phyloP scores from a whole-genome alignment of 176 grass and related monocot genomes.

The Triticum turgidum region DNA sequence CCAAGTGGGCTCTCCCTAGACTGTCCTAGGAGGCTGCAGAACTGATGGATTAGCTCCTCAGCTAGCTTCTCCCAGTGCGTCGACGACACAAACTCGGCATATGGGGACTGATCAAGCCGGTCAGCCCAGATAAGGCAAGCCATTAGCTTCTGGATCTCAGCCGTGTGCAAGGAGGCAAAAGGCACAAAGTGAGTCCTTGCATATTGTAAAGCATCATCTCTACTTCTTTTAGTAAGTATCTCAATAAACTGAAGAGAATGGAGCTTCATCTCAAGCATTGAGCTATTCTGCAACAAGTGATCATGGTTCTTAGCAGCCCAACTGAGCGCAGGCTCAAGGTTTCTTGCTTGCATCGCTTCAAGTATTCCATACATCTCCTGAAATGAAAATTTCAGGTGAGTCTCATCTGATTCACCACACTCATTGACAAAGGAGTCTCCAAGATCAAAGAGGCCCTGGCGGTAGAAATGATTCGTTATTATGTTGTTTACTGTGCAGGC shows the following conservation, averaged over 20 bases:
- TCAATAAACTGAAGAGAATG: slow-evolving; percentile 78
- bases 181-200: slow-evolving; percentile 55
- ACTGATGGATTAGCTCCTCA: slow-evolving; percentile 63
- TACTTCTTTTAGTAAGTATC: slow-evolving; percentile 57
- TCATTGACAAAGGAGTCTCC: slow-evolving; percentile 64
- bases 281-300: slow-evolving; percentile 55
- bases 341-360: slow-evolving; percentile 64
- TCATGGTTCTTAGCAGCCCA: slow-evolving; percentile 75
- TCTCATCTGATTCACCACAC: slow-evolving; percentile 44
- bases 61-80: slow-evolving; percentile 66
- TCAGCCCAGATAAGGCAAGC: slow-evolving; percentile 65
- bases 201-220: slow-evolving; percentile 56
- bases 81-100: slow-evolving; percentile 59
- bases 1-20: slow-evolving; percentile 59
- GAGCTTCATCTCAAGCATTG: slow-evolving; percentile 83
- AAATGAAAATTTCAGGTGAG: slow-evolving; percentile 64
- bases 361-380: slow-evolving; percentile 82
- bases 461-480: slow-evolving; percentile 80
- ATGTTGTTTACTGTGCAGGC: slow-evolving; percentile 60
- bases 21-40: slow-evolving; percentile 68
- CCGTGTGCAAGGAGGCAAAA: slow-evolving; percentile 48
- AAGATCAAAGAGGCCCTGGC: slow-evolving; percentile 76
- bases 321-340: slow-evolving; percentile 69
- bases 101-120: slow-evolving; percentile 76
- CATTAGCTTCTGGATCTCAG: slow-evolving; percentile 68